phyloP scores from a whole-genome alignment of 108 stramenopile species.

The Conticribra weissflogii region DNA sequence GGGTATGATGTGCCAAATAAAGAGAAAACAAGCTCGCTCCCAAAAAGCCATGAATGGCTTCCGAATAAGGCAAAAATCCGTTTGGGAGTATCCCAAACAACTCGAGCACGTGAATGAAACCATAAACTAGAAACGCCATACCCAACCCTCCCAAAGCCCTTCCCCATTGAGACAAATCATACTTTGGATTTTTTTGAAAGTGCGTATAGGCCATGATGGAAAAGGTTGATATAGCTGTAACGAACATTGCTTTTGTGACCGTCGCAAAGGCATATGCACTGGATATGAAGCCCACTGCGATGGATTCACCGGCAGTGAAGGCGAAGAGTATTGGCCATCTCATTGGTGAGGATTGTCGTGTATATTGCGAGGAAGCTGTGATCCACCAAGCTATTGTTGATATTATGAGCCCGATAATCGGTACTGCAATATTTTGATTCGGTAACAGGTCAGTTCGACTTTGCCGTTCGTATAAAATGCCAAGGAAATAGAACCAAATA shows the following conservation, averaged over 20 bases:
- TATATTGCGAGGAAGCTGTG: slow-evolving; percentile 49
- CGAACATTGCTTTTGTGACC: slow-evolving; percentile 71
- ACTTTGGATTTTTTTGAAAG: slow-evolving; percentile 83
- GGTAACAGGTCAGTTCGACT: too few relatives aligned
- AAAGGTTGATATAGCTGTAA: slow-evolving; percentile 69
- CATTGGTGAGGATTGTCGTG: slow-evolving; percentile 63
- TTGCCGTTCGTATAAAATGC: too few relatives aligned
- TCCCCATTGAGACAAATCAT: slow-evolving; percentile 91
- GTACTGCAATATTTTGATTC: slow-evolving; percentile 22
- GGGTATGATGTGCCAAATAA: slow-evolving; percentile 83
- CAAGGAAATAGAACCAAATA: too few relatives aligned
- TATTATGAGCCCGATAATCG: slow-evolving; percentile 34
- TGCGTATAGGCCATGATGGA: slow-evolving; percentile 83
- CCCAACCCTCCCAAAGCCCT: slow-evolving; percentile 60
- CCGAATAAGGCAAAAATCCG: slow-evolving; percentile 77
- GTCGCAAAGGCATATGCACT: slow-evolving; percentile 68
- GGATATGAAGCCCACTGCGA: slow-evolving; percentile 74
- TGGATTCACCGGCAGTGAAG: slow-evolving; percentile 84
- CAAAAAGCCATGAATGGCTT: slow-evolving; percentile 62
- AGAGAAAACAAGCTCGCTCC: slow-evolving; percentile 69
- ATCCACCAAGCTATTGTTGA: slow-evolving; percentile 65
- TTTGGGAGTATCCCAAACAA: slow-evolving; percentile 60
- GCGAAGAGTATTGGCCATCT: slow-evolving; percentile 74
- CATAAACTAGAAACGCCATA: slow-evolving; percentile 72
- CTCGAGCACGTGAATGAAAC: slow-evolving; percentile 76